Conservation (phyloP, 73 alveolate species). For the Paramecium primaurelia region DNA sequence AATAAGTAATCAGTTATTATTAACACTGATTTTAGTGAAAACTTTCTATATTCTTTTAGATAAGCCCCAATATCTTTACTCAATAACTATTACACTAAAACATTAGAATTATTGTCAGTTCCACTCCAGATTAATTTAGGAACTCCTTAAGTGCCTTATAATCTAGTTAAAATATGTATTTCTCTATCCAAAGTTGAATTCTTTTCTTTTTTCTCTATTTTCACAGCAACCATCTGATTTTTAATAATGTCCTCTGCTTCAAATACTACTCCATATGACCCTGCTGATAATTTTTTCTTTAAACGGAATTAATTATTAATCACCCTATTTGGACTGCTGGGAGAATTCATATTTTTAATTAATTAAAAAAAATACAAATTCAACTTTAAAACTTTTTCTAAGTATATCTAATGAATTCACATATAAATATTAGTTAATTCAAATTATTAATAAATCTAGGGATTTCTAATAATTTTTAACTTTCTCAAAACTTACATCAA, state of each 20-base stretch:
- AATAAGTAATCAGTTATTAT: conserved; percentile 49
- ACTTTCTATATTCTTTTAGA: conserved; percentile 50
- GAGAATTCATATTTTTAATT: background rate
- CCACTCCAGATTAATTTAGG: conserved; percentile 63
- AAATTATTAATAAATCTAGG: background rate
- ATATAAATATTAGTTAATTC: background rate
- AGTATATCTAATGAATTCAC: background rate
- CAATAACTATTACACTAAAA: conserved; percentile 22
- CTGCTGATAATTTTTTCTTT: conserved; percentile 78
- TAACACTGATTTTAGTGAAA: conserved; percentile 56
- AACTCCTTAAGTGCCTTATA: conserved; percentile 54
- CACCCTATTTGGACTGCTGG: conserved; percentile 4
- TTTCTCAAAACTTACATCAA: background rate
- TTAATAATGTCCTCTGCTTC: conserved; percentile 64
- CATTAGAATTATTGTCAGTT: conserved; percentile 26
- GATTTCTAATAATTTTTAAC: background rate
- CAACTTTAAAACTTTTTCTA: background rate
- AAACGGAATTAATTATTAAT: conserved; percentile 41
- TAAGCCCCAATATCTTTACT: conserved; percentile 54
- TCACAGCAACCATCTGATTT: conserved; percentile 46
- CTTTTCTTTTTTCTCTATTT: conserved; percentile 58
- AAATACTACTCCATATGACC: conserved; percentile 91
- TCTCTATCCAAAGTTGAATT: conserved; percentile 56
- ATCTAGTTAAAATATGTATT: conserved; percentile 49
- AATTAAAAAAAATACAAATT: background rate